Evolutionary conservation across 345 rosid genomes (phyloP).

Genomic region (Balakata baccata): DNA sequence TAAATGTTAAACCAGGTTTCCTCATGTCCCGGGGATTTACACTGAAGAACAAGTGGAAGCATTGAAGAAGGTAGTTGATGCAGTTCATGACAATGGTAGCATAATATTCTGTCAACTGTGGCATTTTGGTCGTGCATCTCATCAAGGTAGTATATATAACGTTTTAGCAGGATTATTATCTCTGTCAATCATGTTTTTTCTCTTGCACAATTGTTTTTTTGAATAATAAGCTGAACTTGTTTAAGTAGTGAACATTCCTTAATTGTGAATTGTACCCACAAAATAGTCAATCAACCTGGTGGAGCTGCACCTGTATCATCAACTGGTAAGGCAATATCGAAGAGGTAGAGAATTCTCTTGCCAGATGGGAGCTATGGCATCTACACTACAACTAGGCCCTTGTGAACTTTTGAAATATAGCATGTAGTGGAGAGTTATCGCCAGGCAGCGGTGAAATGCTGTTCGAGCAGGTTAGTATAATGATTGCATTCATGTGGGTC

Average conservation of each 20-base stretch:
- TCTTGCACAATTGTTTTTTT: not conserved
- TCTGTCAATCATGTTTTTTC: not conserved
- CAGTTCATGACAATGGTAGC: slow-evolving; percentile 71
- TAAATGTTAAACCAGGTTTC: slow-evolving; percentile 48
- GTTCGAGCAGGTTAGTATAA: slow-evolving; percentile 59
- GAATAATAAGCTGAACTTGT: not conserved
- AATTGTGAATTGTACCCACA: slow-evolving; percentile 1
- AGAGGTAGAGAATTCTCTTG: slow-evolving; percentile 61
- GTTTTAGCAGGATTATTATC: not conserved
- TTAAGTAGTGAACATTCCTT: not conserved
- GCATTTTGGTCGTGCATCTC: too few relatives aligned
- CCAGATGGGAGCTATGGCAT: slow-evolving; percentile 53
- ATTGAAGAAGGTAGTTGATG: slow-evolving; percentile 74
- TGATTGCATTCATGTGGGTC: not conserved
- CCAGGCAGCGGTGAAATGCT: slow-evolving; percentile 61
- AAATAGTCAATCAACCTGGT: slow-evolving; percentile 68
- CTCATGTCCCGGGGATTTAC: slow-evolving; percentile 87
- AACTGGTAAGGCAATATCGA: slow-evolving; percentile 52
- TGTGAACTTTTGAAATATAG: slow-evolving; percentile 48
- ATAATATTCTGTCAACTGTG: not conserved
- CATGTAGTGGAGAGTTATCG: slow-evolving; percentile 55
- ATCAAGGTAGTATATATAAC: not conserved
- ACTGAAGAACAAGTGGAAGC: slow-evolving; percentile 71
- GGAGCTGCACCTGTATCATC: slow-evolving; percentile 75
- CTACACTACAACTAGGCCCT: slow-evolving; percentile 46